phyloP scores from a whole-genome alignment of 2,329 filamentous ascomycete species.

The Ustulina deusta region DNA sequence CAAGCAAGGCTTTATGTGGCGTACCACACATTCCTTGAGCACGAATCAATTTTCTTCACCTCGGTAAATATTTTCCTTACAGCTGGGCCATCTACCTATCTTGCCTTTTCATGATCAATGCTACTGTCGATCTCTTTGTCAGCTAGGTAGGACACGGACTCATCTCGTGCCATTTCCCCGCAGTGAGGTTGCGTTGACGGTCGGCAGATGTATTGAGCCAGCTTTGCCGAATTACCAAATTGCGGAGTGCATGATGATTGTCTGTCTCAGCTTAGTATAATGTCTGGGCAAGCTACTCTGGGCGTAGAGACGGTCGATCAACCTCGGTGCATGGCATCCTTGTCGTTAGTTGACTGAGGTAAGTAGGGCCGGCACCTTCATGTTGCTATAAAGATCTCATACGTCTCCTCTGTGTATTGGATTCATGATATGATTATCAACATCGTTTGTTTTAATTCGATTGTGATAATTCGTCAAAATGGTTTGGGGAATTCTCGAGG shows the following conservation, averaged over 20 bases:
- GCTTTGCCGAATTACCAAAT: constrained; percentile 16
- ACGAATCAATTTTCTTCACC: constrained; percentile 14
- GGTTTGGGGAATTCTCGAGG: constrained; percentile 63
- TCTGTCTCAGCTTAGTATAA: constrained; percentile 12
- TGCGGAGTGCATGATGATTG: constrained; percentile 22
- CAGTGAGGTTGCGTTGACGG: constrained; percentile 32
- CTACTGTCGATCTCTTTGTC: constrained; percentile 22
- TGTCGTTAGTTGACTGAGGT: constrained; percentile 26
- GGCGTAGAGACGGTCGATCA: not conserved
- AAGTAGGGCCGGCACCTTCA: not conserved
- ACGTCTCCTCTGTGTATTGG: constrained; percentile 6
- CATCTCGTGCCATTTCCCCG: constrained; percentile 33
- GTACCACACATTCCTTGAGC: not conserved
- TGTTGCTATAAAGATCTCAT: constrained; percentile 21
- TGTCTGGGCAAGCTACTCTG: constrained; percentile 7
- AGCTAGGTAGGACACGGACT: constrained; percentile 15
- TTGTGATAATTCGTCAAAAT: constrained; percentile 47
- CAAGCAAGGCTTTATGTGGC: constrained; percentile 23
- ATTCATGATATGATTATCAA: not conserved
- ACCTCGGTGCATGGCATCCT: constrained; percentile 21
- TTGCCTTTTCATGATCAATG: constrained; percentile 10
- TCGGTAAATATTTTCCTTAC: constrained; percentile 15
- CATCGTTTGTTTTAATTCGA: not conserved
- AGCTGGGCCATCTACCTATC: not conserved
- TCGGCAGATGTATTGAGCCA: constrained; percentile 31